These are phyloP conservation scores for Aspergillus luchuensis DNA, from an alignment of 2,329 filamentous ascomycete genomes.

Conservation along the genomic window DNA sequence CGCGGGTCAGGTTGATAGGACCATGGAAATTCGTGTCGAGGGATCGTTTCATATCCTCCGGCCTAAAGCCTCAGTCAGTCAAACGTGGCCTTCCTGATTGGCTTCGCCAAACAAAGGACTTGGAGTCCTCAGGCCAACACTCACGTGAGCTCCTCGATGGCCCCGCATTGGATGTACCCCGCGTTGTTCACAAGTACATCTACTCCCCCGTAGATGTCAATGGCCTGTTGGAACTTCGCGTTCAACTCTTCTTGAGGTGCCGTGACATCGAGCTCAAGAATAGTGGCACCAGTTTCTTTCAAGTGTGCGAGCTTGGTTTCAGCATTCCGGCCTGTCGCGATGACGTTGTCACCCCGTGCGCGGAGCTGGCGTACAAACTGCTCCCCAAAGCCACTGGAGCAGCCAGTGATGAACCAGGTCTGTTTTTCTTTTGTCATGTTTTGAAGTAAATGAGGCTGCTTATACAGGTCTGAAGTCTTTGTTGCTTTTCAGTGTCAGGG, in stretches of 20 bases:
- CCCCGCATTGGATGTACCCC: slow-evolving; percentile 33
- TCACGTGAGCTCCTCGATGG: slow-evolving; percentile 31
- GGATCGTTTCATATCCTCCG: not conserved
- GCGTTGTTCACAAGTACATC: slow-evolving; percentile 53
- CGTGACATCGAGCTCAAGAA: slow-evolving; percentile 29
- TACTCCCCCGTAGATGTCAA: slow-evolving; percentile 25
- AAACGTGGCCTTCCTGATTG: too few species aligned
- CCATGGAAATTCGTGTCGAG: not conserved
- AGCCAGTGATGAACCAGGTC: slow-evolving; percentile 15
- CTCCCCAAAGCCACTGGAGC: slow-evolving; percentile 10
- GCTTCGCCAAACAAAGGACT: not conserved
- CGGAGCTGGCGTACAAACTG: not conserved
- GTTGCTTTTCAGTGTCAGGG: too few species aligned
- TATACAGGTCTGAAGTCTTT: too few species aligned
- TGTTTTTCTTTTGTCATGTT: not conserved
- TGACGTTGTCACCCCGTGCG: slow-evolving; percentile 33
- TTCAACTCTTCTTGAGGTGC: slow-evolving; percentile 21
- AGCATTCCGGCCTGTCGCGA: slow-evolving; percentile 31
- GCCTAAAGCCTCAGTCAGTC: not conserved
- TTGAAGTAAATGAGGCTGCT: not conserved
- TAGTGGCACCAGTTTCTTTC: slow-evolving; percentile 25
- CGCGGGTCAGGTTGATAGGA: not conserved
- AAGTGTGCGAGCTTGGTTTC: slow-evolving; percentile 25
- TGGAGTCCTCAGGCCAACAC: not conserved
- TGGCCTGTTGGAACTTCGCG: slow-evolving; percentile 16